Percentiles rank a stretch among this genome's conserved stretches.
Conservation (phyloP, 2,329 filamentous ascomycete genomes). For the Lachnum nothofagi region DNA sequence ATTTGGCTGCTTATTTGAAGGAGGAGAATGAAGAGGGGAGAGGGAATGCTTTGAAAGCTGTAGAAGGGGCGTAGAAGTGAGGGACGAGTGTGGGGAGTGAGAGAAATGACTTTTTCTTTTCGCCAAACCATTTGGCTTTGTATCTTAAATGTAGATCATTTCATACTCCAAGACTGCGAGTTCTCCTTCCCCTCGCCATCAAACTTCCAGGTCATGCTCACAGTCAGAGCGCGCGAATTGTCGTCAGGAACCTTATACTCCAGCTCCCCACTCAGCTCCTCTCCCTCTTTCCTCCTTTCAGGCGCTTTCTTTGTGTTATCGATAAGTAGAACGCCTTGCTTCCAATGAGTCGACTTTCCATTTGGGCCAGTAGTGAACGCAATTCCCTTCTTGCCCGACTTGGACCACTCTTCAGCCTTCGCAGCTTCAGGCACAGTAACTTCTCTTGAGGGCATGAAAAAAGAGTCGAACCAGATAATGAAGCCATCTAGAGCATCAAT, state of each 20-base stretch:
- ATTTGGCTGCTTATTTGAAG: conserved; percentile 29
- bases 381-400: conserved; percentile 54
- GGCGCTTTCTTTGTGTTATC: conserved; percentile 47
- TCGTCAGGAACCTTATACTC: conserved; percentile 65
- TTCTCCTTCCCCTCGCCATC: conserved; percentile 21
- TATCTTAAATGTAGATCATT: conserved; percentile 13
- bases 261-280: conserved; percentile 61
- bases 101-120: neutral
- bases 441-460: conserved; percentile 65
- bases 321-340: conserved; percentile 71
- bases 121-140: neutral
- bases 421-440: conserved; percentile 43
- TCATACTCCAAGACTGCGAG: conserved; percentile 33
- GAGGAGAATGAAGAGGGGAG: conserved; percentile 41
- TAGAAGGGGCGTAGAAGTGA: conserved; percentile 14
- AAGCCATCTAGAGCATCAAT: conserved; percentile 76
- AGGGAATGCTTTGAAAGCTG: conserved; percentile 34
- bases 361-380: conserved; percentile 84
- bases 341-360: conserved; percentile 81
- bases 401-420: conserved; percentile 59
- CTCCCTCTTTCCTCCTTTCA: conserved; percentile 46
- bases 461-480: conserved; percentile 89
- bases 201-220: conserved; percentile 57
- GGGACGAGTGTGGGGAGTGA: neutral
- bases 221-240: conserved; percentile 63